Evolutionary conservation across 78 protist genomes (phyloP), one percentile per base, ranked within the genome.

Genomic region (Parvularia atlantis): DNA sequence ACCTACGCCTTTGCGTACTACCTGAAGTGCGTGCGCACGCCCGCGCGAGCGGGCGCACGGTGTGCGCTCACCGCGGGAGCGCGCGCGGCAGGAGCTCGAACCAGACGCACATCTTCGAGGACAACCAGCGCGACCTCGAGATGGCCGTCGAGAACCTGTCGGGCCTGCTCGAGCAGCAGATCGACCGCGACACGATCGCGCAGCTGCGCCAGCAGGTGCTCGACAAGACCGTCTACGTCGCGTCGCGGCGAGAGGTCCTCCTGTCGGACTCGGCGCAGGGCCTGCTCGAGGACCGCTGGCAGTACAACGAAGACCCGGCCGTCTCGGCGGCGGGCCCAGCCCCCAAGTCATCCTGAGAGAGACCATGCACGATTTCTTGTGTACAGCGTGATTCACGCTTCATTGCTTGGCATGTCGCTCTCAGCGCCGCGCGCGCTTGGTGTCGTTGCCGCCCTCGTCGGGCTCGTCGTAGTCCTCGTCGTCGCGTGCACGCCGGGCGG

Each of bases 1-100:
- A 84, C 89, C 6, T 88, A 88, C 65, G 89, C 78, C 39, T 83
- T 75, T 46, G 89, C 78, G 26, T 84, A 59, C 71, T 79, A 66
- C 44, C 50, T 83, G 48, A 9, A 19, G 31, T 9, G 19, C 4
- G 73, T 65, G 39, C 35, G n/a, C 44, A n/a, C n/a, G n/a, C n/a
- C n/a, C n/a, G n/a, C n/a, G n/a, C n/a, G n/a, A n/a, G n/a, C n/a
- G n/a, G n/a, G n/a, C n/a, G n/a, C n/a, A n/a, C n/a, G n/a, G n/a
- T n/a, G n/a, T n/a, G n/a, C n/a, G n/a, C n/a, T n/a, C n/a, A n/a
- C n/a, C n/a, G n/a, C n/a, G n/a, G n/a, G n/a, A n/a, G n/a, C n/a
- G n/a, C n/a, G n/a, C n/a, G n/a, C n/a, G n/a, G n/a, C n/a, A n/a
- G n/a, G n/a, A n/a, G n/a, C n/a, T n/a, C n/a, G n/a, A 30, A 72